Conservation (phyloP, 352 stramenopile genomes). For the Globisporangium cederbergense region DNA sequence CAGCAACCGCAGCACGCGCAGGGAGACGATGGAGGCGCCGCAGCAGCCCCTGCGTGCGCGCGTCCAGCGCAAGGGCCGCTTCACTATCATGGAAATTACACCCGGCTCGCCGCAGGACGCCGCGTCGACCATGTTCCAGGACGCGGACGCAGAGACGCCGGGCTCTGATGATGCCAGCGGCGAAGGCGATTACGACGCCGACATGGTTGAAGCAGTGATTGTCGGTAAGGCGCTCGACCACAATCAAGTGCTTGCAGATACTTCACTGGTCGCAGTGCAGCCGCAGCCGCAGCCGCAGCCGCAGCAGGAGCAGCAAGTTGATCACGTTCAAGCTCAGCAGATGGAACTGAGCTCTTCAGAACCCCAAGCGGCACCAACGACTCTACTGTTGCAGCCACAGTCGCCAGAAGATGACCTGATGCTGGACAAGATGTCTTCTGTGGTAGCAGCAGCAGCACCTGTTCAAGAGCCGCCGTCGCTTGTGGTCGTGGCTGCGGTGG, state of each 20-base stretch:
- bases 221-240: not conserved
- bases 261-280: not conserved
- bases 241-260: conserved; percentile 4
- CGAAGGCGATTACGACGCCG: not conserved
- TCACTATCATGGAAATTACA: conserved; percentile 81
- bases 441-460: not conserved
- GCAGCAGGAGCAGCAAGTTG: not conserved
- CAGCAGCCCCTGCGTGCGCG: conserved; percentile 30
- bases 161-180: not conserved
- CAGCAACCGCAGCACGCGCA: not conserved
- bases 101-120: conserved; percentile 46
- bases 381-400: not conserved
- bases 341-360: not conserved
- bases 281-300: not conserved
- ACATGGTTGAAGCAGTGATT: not conserved
- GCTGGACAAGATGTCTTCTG: not conserved
- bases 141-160: conserved; percentile 14
- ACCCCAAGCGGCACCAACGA: not conserved
- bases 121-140: conserved; percentile 21
- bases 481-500: not conserved
- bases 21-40: conserved; percentile 31
- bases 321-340: not conserved
- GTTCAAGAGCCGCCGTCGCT: not conserved
- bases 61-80: conserved; percentile 73
- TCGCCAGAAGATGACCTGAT: not conserved